Evolutionary conservation across 1,284 basidiomycete species (phyloP).

Genomic region (Puccinia hordei): DNA sequence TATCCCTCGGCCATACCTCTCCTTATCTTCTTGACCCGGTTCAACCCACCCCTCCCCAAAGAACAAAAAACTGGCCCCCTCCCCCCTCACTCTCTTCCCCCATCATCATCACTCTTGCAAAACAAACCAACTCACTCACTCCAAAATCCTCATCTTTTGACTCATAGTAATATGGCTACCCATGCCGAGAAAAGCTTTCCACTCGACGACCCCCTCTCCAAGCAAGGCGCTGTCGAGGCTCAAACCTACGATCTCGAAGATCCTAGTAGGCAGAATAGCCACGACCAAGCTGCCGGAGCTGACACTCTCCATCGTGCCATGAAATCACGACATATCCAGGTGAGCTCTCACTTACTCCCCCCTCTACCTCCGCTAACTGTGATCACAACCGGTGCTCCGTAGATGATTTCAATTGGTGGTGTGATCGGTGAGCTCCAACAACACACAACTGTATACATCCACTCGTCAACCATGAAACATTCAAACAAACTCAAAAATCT

Average conservation of each 20-base stretch:
- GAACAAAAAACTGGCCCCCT: too few species aligned
- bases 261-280: background rate
- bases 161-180: background rate
- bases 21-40: too few species aligned
- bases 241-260: slow-evolving; percentile 11
- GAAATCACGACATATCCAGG: slow-evolving; percentile 39
- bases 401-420: slow-evolving; percentile 49
- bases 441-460: background rate
- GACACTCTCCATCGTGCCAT: slow-evolving; percentile 21
- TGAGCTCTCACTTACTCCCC: background rate
- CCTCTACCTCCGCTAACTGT: background rate
- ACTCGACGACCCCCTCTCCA: background rate
- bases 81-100: too few species aligned
- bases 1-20: too few species aligned
- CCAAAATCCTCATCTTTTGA: background rate
- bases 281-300: slow-evolving; percentile 11
- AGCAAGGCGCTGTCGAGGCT: slow-evolving; percentile 1
- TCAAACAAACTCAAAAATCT: too few species aligned
- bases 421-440: slow-evolving; percentile 38
- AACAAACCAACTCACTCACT: background rate
- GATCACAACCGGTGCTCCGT: background rate
- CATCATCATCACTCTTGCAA: too few species aligned
- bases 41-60: too few species aligned
- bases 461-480: too few species aligned
- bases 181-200: background rate